These are phyloP conservation scores for Diaporthe vaccinii DNA, from an alignment of 2,329 filamentous ascomycete genomes.

Conservation along the genomic window DNA sequence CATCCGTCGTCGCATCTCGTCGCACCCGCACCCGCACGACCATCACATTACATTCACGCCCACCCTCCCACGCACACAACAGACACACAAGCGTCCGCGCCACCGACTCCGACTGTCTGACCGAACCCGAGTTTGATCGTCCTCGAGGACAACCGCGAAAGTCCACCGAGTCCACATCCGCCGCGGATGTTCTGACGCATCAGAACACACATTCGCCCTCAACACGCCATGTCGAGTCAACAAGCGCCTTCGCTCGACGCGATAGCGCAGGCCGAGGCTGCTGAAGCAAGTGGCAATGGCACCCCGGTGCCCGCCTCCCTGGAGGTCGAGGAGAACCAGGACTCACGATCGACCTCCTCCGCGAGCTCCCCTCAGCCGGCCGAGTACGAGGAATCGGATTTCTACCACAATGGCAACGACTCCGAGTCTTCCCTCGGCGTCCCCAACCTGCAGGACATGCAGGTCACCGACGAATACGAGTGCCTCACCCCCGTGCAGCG, in stretches of 20 bases:
- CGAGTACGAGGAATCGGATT: conserved; percentile 94
- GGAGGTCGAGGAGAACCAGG: conserved; percentile 58
- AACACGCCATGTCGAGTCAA: conserved; percentile 45
- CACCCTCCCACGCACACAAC: background rate
- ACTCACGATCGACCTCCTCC: conserved; percentile 74
- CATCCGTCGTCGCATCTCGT: conserved; percentile 20
- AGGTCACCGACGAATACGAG: conserved; percentile 74
- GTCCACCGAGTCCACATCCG: background rate
- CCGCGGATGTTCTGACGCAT: conserved; percentile 2
- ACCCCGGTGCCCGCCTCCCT: conserved; percentile 41
- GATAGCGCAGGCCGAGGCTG: conserved; percentile 45
- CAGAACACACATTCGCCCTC: conserved; percentile 8
- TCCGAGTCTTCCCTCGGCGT: conserved; percentile 92
- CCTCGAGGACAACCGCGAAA: conserved; percentile 22
- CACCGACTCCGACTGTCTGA: conserved; percentile 18
- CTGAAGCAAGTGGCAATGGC: conserved; percentile 40
- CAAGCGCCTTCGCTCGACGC: conserved; percentile 48
- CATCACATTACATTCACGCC: conserved; percentile 1
- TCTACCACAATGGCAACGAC: conserved; percentile 90
- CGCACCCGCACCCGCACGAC: conserved; percentile 20
- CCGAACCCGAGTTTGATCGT: conserved; percentile 20
- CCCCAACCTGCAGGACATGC: conserved; percentile 82
- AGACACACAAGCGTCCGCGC: background rate
- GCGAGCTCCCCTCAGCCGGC: conserved; percentile 81
- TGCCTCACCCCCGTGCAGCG: conserved; percentile 85